Base-by-base conservation (phyloP, 2,329 filamentous ascomycete species). In the Myriangium duriaei region DNA sequence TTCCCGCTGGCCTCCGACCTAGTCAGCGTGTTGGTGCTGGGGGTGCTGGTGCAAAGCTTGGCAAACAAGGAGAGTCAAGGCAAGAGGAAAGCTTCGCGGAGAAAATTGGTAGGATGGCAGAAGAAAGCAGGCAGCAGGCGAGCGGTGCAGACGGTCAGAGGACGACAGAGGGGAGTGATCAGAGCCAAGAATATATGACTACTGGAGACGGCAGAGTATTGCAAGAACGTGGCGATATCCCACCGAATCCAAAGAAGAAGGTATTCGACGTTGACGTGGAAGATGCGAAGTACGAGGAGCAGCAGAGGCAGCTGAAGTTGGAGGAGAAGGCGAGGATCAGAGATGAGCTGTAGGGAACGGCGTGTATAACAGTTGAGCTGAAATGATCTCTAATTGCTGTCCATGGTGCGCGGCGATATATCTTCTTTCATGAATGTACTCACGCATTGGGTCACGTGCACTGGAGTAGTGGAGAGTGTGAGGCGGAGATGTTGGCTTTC, bases 181-280 rank as follows among this genome's bases (percentile, higher is more conserved):
- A 51, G 7, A 49, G 52, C 10, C 41, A 44, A 15, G 35, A 21
- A 7, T 11, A 5, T 48, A 48, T 11, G 47, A 56, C n/a, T 45
- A 58, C 2, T 51, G 54, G 3, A 52, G 66, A 67, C 44, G 65
- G 69, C 18, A 63, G 63, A 3, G 53, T 68, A 35, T 44, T 62
- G 41, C 51, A 65, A 44, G 53, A 51, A 28, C 41, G 55, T 33
- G 48, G 47, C 4, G 56, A 51, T 46, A 56, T 49, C 45, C 59
- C 55, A 16, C 49, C 54, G 17, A 77, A 77, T 52, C 70, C 71
- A 5, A 76, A 69, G 62, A 77, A 77, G 61, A 68, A 72, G 58
- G 69, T 69, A 58, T 74, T 72, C 63, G 72, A 76, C 46, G 71
- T 71, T 41, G 56, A 61, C 18, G 54, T 49, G 30, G 60, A 64